These are phyloP conservation scores for Ceratocystis cubensis DNA, from an alignment of 2,329 filamentous ascomycete genomes.

Conservation along the genomic window DNA sequence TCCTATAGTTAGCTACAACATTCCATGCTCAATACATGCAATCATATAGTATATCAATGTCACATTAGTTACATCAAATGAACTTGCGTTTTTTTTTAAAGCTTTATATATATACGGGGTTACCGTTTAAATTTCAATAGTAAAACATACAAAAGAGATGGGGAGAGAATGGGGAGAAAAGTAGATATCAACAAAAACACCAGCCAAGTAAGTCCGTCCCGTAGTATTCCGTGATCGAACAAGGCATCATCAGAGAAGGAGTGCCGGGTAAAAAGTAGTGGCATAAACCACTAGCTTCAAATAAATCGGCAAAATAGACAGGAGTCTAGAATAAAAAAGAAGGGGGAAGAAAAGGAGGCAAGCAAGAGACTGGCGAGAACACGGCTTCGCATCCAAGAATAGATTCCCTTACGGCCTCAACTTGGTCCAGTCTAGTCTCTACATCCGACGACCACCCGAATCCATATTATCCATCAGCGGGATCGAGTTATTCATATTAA, in stretches of 20 bases:
- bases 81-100: no score
- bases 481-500: constrained; percentile 29
- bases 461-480: constrained; percentile 34
- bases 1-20: no score
- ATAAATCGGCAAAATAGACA: background rate
- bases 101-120: background rate
- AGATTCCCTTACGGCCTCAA: no score
- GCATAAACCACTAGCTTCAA: background rate
- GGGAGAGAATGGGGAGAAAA: background rate
- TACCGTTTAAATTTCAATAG: background rate
- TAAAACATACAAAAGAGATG: constrained; percentile 2
- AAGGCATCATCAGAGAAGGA: constrained; percentile 2
- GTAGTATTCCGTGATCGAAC: constrained; percentile 11
- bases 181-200: constrained; percentile 5
- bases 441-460: constrained; percentile 16
- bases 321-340: background rate
- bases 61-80: no score
- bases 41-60: no score
- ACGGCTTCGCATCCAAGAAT: no score
- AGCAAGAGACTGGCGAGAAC: background rate
- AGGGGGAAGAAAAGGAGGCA: background rate
- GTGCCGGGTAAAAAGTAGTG: background rate
- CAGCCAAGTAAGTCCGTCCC: constrained; percentile 14
- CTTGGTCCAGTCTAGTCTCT: background rate
- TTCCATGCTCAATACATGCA: no score